These are phyloP conservation scores for Penicillium sp. DNA, from an alignment of 2,329 filamentous ascomycete species.

Conservation along the genomic window DNA sequence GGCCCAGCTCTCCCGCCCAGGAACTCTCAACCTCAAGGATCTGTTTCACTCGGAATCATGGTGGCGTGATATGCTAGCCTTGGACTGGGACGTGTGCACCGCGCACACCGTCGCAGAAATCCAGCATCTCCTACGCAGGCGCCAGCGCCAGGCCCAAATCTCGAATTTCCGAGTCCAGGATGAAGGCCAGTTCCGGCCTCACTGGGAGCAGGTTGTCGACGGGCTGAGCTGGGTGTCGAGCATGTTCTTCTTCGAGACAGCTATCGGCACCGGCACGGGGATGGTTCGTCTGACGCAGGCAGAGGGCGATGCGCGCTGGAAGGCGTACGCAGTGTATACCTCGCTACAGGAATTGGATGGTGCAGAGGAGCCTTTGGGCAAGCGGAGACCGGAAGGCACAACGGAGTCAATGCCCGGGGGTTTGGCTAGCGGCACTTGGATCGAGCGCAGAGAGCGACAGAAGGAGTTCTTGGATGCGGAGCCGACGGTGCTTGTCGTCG, in stretches of 20 bases:
- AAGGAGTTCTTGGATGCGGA: slow-evolving; percentile 37
- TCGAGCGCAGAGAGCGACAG: slow-evolving; percentile 34
- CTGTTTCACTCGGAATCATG: slow-evolving; percentile 42
- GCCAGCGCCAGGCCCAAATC: slow-evolving; percentile 28
- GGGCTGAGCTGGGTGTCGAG: slow-evolving; percentile 37
- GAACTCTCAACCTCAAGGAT: slow-evolving; percentile 15
- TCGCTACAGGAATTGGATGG: slow-evolving; percentile 38
- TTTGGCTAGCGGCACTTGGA: slow-evolving; percentile 36
- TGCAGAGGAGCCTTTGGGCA: slow-evolving; percentile 34
- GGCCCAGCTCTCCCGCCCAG: slow-evolving; percentile 19
- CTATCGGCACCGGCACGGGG: slow-evolving; percentile 36
- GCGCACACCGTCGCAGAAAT: slow-evolving; percentile 34
- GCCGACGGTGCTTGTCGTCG: slow-evolving; percentile 43
- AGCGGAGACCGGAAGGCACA: slow-evolving; percentile 34
- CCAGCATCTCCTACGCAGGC: slow-evolving; percentile 28
- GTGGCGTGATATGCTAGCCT: slow-evolving; percentile 42
- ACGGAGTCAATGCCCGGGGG: slow-evolving; percentile 35
- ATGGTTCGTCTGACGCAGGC: slow-evolving; percentile 37
- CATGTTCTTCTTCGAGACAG: slow-evolving; percentile 43
- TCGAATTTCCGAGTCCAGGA: slow-evolving; percentile 34
- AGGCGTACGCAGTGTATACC: slow-evolving; percentile 41
- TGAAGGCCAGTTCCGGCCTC: slow-evolving; percentile 33
- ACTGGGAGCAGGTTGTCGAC: slow-evolving; percentile 27
- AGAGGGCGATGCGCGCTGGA: slow-evolving; percentile 30
- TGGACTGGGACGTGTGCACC: slow-evolving; percentile 43